These are phyloP conservation scores for Didymella pinodella DNA, from an alignment of 2,329 filamentous ascomycete genomes.

Conservation along the genomic window DNA sequence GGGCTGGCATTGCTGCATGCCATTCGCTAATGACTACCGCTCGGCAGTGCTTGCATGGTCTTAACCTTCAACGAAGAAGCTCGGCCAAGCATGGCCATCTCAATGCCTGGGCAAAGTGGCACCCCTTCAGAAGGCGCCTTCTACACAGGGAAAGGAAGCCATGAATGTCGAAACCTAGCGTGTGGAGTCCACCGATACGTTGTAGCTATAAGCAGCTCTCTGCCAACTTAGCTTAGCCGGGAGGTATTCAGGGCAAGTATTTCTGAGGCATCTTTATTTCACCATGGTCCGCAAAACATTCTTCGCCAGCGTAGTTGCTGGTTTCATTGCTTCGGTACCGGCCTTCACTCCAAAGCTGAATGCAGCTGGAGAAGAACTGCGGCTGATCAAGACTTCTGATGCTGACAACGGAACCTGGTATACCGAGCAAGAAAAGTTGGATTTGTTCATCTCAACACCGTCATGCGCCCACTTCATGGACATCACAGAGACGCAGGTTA, in stretches of 20 bases:
- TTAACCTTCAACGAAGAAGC: conserved; percentile 1
- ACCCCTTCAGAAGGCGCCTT: conserved; percentile 20
- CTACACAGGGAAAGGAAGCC: background rate
- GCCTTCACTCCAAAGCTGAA: conserved; percentile 16
- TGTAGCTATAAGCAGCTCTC: background rate
- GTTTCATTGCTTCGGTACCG: conserved; percentile 10
- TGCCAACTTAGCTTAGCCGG: background rate
- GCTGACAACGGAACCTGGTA: conserved; percentile 23
- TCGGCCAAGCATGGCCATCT: conserved; percentile 14
- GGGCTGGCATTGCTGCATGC: background rate
- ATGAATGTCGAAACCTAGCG: background rate
- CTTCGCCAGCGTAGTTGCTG: conserved; percentile 13
- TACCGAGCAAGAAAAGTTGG: conserved; percentile 22
- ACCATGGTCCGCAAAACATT: conserved; percentile 14
- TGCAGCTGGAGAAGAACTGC: conserved; percentile 21
- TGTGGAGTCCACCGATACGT: conserved; percentile 5
- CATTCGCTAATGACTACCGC: conserved; percentile 16
- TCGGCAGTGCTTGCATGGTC: conserved; percentile 15
- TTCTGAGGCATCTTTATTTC: background rate
- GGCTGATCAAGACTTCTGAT: conserved; percentile 23
- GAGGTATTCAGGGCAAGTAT: background rate
- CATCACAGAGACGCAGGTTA: conserved; percentile 22
- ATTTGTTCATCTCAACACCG: conserved; percentile 22
- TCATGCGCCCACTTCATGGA: conserved; percentile 25
- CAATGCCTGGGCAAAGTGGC: conserved; percentile 7